Conservation (phyloP, 2,329 filamentous ascomycete species). For the Nothomitra cinnamomea region DNA sequence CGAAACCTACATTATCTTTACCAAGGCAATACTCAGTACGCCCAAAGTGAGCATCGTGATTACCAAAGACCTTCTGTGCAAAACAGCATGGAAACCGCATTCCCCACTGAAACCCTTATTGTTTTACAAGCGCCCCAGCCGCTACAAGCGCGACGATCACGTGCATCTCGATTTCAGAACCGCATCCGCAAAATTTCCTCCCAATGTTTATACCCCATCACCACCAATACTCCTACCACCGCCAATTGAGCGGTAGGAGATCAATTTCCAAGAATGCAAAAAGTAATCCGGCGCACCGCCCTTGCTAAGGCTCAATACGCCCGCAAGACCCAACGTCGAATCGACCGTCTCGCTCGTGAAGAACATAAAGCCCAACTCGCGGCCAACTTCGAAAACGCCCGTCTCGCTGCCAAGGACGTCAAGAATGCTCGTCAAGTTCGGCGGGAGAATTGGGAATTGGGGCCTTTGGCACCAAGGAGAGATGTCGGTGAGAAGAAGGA, state of each 20-base stretch:
- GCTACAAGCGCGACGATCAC: too few relatives aligned
- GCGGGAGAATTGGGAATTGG: conserved; percentile 62
- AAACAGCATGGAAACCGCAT: too few relatives aligned
- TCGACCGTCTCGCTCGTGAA: conserved; percentile 9
- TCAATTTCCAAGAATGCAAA: conserved; percentile 39
- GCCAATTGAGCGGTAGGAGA: neutral
- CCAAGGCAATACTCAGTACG: too few relatives aligned
- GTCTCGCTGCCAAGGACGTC: conserved; percentile 21
- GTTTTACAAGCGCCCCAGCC: too few relatives aligned
- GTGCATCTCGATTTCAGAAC: too few relatives aligned
- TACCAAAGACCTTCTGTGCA: too few relatives aligned
- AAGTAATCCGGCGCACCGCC: conserved; percentile 47
- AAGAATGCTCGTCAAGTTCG: conserved; percentile 37
- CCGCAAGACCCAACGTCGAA: conserved; percentile 23
- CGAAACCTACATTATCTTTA: too few relatives aligned
- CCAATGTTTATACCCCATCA: neutral
- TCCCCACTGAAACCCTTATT: too few relatives aligned
- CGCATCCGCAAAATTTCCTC: neutral
- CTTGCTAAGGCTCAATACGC: conserved; percentile 48
- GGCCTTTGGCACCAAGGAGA: conserved; percentile 59
- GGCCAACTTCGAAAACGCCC: conserved; percentile 18
- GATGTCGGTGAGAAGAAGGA: conserved; percentile 44
- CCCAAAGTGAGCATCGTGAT: too few relatives aligned
- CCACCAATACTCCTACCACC: neutral
- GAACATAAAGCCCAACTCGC: conserved; percentile 18